Conservation (phyloP, 176 grass and related monocot genomes). For the Hordeum vulgare region MorexV3_pseudomolecules_assembly NC_058524.1:611690756-611691255, state of each 20-base stretch:
- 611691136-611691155: constrained; percentile 64
- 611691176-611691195: constrained; percentile 75
- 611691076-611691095: neutral
- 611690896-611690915: constrained; percentile 56
- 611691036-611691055: constrained; percentile 51
- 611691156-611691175: constrained; percentile 71
- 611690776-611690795: neutral
- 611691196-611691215: constrained; percentile 59
- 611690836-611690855: constrained; percentile 46
- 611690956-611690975: constrained; percentile 55
- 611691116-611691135: constrained; percentile 66
- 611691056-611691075: constrained; percentile 40
- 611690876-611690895: constrained; percentile 2
- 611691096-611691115: constrained; percentile 25
- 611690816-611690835: constrained; percentile 37
- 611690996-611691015: constrained; percentile 20
- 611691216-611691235: constrained; percentile 64
- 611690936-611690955: constrained; percentile 56
- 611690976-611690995: constrained; percentile 58
- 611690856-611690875: constrained; percentile 41
- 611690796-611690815: neutral
- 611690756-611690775: constrained; percentile 52
- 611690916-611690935: constrained; percentile 53
- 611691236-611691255: constrained; percentile 61
- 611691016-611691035: constrained; percentile 52